Evolutionary conservation across 371 early-diverging fungal genomes (phyloP).

Genomic region (Apophysomyces sp.): DNA sequence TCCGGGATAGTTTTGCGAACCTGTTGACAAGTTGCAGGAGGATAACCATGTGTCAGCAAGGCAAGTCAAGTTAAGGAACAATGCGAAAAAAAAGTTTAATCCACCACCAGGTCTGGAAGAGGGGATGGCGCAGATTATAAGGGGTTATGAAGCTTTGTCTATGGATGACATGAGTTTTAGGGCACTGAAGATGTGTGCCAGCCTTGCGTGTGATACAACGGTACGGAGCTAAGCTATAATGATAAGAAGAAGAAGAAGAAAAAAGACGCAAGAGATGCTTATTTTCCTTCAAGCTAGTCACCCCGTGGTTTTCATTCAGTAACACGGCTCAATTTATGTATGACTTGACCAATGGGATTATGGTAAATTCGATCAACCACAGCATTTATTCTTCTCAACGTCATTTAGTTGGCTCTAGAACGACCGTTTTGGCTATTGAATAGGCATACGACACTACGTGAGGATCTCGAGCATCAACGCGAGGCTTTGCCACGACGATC

Average conservation of each 20-base stretch:
- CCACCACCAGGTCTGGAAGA: slow-evolving; percentile 10
- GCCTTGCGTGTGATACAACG: slow-evolving; percentile 21
- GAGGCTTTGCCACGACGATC: slow-evolving; percentile 21
- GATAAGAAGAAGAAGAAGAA: too few species aligned
- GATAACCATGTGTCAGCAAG: slow-evolving; percentile 11
- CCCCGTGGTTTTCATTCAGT: slow-evolving; percentile 16
- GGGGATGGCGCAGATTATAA: slow-evolving; percentile 10
- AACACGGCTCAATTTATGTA: slow-evolving; percentile 20
- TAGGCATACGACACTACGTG: slow-evolving; percentile 15
- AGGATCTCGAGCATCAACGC: slow-evolving; percentile 31
- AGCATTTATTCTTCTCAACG: not conserved
- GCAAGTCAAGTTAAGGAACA: slow-evolving; percentile 11
- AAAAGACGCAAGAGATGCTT: not conserved
- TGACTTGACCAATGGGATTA: slow-evolving; percentile 28
- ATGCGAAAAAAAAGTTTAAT: not conserved
- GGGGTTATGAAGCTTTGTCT: not conserved
- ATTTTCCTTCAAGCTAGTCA: not conserved
- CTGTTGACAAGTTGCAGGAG: slow-evolving; percentile 6
- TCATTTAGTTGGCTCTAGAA: slow-evolving; percentile 33
- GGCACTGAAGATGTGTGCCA: slow-evolving; percentile 14
- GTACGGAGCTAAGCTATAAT: slow-evolving; percentile 9
- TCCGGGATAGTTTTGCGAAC: slow-evolving; percentile 15
- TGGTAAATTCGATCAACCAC: slow-evolving; percentile 28
- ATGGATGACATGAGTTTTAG: not conserved
- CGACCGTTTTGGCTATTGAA: slow-evolving; percentile 29